Conservation (phyloP, 2,329 filamentous ascomycete genomes). For the Aspergillus sclerotialis region DNA sequence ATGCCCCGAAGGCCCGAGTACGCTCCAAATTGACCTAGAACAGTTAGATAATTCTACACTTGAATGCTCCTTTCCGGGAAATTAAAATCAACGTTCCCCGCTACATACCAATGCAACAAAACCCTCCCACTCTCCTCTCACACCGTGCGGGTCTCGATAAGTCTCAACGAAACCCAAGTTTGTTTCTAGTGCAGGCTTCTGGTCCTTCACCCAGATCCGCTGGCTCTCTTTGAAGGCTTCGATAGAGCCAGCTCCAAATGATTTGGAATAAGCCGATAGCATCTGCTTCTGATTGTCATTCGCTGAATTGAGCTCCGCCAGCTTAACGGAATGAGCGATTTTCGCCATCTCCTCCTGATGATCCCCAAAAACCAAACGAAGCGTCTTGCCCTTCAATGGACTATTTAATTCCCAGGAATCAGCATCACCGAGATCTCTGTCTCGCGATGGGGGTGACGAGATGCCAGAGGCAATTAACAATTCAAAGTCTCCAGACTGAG, state of each 20-base stretch:
- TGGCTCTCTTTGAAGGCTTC: slow-evolving; percentile 75
- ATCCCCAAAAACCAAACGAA: slow-evolving; percentile 69
- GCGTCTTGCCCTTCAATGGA: slow-evolving; percentile 56
- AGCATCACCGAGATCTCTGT: slow-evolving; percentile 63
- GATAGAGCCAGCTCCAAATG: slow-evolving; percentile 67
- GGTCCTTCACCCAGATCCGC: slow-evolving; percentile 74
- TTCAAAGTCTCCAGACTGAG: slow-evolving; percentile 57
- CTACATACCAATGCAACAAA: slow-evolving; percentile 59
- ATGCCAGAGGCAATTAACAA: slow-evolving; percentile 66
- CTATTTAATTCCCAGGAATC: slow-evolving; percentile 57
- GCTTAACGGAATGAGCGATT: slow-evolving; percentile 58
- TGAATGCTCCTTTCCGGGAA: too few relatives aligned
- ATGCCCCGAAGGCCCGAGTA: slow-evolving; percentile 76
- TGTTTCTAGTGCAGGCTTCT: slow-evolving; percentile 70
- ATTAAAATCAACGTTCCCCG: neutral
- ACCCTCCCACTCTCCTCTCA: slow-evolving; percentile 78
- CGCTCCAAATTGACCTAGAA: slow-evolving; percentile 71
- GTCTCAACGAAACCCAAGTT: slow-evolving; percentile 83
- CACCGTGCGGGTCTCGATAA: slow-evolving; percentile 73
- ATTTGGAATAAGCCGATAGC: slow-evolving; percentile 66
- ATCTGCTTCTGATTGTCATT: slow-evolving; percentile 69
- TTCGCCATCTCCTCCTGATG: slow-evolving; percentile 63
- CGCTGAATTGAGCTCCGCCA: slow-evolving; percentile 61
- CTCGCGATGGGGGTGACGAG: slow-evolving; percentile 51
- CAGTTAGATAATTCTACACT: slow-evolving; percentile 15